Evolutionary conservation across 805 yeast genomes (phyloP).

Genomic region (Hanseniaspora osmophila): DNA sequence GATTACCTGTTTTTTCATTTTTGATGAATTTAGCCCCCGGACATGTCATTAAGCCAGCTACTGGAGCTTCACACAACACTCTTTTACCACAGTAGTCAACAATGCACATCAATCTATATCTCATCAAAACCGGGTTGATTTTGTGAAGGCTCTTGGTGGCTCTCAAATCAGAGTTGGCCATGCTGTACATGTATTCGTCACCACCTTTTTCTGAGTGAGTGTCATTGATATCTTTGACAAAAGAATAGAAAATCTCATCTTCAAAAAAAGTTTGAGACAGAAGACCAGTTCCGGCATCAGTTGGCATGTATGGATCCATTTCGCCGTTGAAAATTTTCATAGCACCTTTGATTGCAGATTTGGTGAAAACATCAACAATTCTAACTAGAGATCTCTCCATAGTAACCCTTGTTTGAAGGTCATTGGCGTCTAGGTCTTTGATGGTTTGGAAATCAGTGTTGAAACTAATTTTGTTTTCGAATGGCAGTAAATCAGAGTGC

Average conservation of each 20-base stretch:
- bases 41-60: constrained; percentile 55
- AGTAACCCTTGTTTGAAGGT: constrained; percentile 28
- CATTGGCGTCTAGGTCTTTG: constrained; percentile 30
- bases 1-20: constrained; percentile 27
- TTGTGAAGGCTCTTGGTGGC: constrained; percentile 58
- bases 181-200: constrained; percentile 70
- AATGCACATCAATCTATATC: constrained; percentile 62
- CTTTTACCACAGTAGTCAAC: constrained; percentile 85
- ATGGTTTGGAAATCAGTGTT: constrained; percentile 81
- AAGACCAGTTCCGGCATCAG: constrained; percentile 45
- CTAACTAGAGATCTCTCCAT: constrained; percentile 66
- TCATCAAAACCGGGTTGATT: constrained; percentile 47
- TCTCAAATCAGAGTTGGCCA: constrained; percentile 64
- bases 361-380: constrained; percentile 61
- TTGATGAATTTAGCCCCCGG: constrained; percentile 26
- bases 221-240: constrained; percentile 48
- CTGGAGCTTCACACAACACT: constrained; percentile 87
- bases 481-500: constrained; percentile 16
- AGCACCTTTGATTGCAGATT: constrained; percentile 68
- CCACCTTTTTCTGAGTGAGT: constrained; percentile 59
- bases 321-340: constrained; percentile 61
- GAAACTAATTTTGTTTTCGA: constrained; percentile 53
- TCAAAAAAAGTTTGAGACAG: constrained; percentile 40
- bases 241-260: constrained; percentile 68
- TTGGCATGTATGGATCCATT: constrained; percentile 61